phyloP scores from a whole-genome alignment of 2,329 filamentous ascomycete genomes.

The Cercospora brassicicola region DNA sequence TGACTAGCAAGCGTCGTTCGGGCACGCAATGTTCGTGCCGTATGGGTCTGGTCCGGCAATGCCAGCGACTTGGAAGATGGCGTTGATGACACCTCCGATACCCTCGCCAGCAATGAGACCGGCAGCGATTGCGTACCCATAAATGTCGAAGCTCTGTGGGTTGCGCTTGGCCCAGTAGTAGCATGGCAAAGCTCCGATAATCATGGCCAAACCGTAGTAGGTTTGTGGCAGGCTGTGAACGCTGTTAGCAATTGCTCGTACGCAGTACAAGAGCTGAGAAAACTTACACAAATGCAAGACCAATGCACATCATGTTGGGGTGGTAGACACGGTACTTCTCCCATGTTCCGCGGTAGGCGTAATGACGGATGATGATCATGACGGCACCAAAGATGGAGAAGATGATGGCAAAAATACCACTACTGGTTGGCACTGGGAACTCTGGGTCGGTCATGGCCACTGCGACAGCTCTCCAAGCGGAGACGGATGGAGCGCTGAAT shows the following conservation, averaged over 20 bases:
- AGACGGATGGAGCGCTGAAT: conserved; percentile 63
- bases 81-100: conserved; percentile 63
- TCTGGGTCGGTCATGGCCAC: conserved; percentile 59
- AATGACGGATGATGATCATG: conserved; percentile 58
- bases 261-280: too few species aligned
- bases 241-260: neutral
- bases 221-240: conserved; percentile 34
- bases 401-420: conserved; percentile 59
- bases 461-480: conserved; percentile 66
- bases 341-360: conserved; percentile 54
- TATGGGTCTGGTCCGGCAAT: conserved; percentile 45
- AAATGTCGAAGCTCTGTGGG: conserved; percentile 56
- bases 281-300: conserved; percentile 55
- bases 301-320: conserved; percentile 62
- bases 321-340: conserved; percentile 59
- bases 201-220: conserved; percentile 47
- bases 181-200: conserved; percentile 56
- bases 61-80: conserved; percentile 51
- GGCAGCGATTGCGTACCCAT: conserved; percentile 59
- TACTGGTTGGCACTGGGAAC: conserved; percentile 56
- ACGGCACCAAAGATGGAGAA: conserved; percentile 54
- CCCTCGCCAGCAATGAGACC: conserved; percentile 65
- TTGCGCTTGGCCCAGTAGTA: conserved; percentile 57
- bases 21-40: conserved; percentile 47
- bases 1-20: conserved; percentile 37